These are phyloP conservation scores for Marasmius tenuissimus DNA, from an alignment of 1,284 basidiomycete genomes.

Conservation along the genomic window DNA sequence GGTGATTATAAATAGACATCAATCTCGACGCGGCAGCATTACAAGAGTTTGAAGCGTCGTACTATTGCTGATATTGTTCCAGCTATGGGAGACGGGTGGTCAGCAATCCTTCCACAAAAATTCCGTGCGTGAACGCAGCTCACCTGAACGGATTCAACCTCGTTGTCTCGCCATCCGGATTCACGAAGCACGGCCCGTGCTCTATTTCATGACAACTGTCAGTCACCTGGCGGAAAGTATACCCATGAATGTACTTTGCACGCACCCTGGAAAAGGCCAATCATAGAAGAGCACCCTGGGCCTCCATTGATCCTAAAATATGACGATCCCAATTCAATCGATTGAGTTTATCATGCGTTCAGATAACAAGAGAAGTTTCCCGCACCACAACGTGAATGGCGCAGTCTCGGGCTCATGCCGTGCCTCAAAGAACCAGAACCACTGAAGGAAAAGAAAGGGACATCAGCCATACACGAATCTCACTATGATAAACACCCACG, in stretches of 20 bases:
- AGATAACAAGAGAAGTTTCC: background rate
- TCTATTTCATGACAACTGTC: constrained; percentile 32
- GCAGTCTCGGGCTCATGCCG: constrained; percentile 57
- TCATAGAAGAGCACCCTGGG: constrained; percentile 40
- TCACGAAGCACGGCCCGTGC: constrained; percentile 61
- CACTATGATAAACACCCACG: constrained; percentile 31
- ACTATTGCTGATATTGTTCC: constrained; percentile 74
- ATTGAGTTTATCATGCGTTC: constrained; percentile 4
- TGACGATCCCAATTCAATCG: constrained; percentile 14
- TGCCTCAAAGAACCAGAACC: constrained; percentile 76
- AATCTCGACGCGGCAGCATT: background rate
- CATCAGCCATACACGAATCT: constrained; percentile 9
- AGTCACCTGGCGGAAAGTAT: too few relatives aligned
- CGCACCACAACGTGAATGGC: constrained; percentile 65
- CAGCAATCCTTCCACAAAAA: background rate
- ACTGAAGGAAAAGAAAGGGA: constrained; percentile 31
- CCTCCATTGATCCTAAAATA: constrained; percentile 52
- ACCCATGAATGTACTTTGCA: too few relatives aligned
- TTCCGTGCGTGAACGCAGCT: background rate
- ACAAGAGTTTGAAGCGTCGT: constrained; percentile 7
- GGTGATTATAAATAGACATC: background rate
- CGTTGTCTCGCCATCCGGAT: constrained; percentile 50
- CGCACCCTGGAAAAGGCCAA: constrained; percentile 59
- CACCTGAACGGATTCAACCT: constrained; percentile 56
- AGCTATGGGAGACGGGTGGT: constrained; percentile 35